These are phyloP conservation scores for Begonia loranthoides DNA, from an alignment of 306 rosid genomes.

Conservation along the genomic window DNA sequence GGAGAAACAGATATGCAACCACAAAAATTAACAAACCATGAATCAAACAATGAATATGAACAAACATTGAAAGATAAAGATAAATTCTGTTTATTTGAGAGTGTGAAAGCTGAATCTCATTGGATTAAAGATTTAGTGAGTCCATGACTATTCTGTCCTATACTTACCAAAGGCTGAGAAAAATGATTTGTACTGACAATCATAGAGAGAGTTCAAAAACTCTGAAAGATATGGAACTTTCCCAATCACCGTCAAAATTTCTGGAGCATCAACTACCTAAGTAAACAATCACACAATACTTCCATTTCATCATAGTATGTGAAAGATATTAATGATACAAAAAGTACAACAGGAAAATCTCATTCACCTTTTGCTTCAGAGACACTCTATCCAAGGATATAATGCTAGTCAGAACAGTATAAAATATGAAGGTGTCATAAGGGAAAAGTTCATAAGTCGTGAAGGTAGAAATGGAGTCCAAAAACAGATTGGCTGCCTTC, in stretches of 20 bases:
- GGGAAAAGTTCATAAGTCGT: slow-evolving; percentile 87
- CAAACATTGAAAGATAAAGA: too few species aligned
- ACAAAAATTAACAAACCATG: not conserved
- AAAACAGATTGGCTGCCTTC: slow-evolving; percentile 74
- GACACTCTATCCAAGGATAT: slow-evolving; percentile 93
- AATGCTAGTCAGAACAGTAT: slow-evolving; percentile 89
- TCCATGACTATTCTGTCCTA: not conserved
- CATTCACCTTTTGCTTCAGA: slow-evolving; percentile 71
- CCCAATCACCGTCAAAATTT: slow-evolving; percentile 86
- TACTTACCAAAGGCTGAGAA: slow-evolving; percentile 85
- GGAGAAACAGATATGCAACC: slow-evolving; percentile 4
- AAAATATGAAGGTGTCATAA: slow-evolving; percentile 79
- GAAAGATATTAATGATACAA: slow-evolving; percentile 1
- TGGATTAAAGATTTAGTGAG: too few species aligned
- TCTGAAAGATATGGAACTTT: slow-evolving; percentile 73
- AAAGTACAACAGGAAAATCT: slow-evolving; percentile 7
- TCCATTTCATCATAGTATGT: slow-evolving; percentile 2
- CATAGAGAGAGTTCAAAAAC: slow-evolving; percentile 73
- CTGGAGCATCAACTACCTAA: slow-evolving; percentile 96
- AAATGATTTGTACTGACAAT: slow-evolving; percentile 78
- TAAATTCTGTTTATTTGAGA: not conserved
- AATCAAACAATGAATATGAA: not conserved
- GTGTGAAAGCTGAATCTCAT: too few species aligned
- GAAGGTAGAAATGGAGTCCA: slow-evolving; percentile 93
- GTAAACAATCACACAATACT: slow-evolving; percentile 3